A percentile compares a stretch with the other conserved stretches of the same genome.
Conservation (phyloP, 208 protist species). For the Trichomonas vaginalis region DNA sequence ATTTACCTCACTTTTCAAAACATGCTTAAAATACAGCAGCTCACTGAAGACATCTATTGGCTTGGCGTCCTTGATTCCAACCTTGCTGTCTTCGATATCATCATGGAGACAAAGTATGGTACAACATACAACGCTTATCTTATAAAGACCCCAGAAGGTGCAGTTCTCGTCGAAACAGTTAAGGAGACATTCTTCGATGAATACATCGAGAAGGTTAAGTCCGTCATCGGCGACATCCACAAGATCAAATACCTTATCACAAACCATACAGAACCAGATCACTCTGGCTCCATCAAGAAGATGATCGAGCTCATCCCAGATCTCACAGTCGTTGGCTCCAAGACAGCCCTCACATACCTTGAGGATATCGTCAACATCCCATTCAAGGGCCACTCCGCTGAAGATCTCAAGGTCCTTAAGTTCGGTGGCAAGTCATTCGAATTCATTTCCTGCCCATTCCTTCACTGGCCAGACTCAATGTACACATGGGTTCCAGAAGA, state of each 20-base stretch:
- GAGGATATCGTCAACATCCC: neutral
- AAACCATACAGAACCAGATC: conserved; percentile 16
- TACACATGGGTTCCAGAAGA: neutral
- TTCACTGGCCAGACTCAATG: conserved; percentile 18
- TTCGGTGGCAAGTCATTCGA: neutral
- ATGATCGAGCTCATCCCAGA: neutral
- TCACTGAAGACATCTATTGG: neutral
- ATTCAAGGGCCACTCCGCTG: neutral
- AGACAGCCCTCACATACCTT: neutral
- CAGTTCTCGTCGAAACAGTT: neutral
- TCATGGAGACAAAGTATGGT: conserved; percentile 13
- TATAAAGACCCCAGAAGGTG: neutral
- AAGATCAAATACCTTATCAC: conserved; percentile 9
- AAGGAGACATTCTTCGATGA: neutral
- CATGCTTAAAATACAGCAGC: neutral
- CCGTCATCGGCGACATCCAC: neutral
- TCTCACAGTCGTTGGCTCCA: neutral
- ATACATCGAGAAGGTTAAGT: neutral
- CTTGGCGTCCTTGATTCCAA: neutral
- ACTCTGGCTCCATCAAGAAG: neutral
- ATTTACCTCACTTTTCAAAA: neutral
- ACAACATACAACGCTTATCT: conserved; percentile 6
- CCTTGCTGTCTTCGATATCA: neutral
- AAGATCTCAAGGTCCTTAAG: neutral
- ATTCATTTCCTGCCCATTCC: neutral